A percentile compares a stretch with the other conserved stretches of the same genome.
phyloP scores from a whole-genome alignment of 2,329 filamentous ascomycete genomes.

The Botrytis medusae region DNA sequence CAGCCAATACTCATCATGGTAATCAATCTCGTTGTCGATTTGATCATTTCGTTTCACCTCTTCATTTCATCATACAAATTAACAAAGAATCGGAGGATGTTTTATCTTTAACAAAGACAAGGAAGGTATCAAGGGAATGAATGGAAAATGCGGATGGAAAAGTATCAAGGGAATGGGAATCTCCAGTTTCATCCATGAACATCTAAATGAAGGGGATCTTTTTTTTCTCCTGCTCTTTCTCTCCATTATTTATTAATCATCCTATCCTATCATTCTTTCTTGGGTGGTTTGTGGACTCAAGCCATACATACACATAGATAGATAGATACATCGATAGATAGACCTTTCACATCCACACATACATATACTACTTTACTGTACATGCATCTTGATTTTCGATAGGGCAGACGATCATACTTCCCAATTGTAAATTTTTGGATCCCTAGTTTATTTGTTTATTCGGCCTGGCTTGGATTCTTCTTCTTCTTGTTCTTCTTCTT shows the following conservation, averaged over 20 bases:
- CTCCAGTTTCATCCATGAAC: constrained; percentile 3
- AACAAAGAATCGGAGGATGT: not conserved
- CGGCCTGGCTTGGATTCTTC: not conserved
- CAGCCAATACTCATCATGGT: not conserved
- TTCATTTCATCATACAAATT: not conserved
- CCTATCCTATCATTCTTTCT: not conserved
- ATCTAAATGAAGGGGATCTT: not conserved
- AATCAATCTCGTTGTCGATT: not conserved
- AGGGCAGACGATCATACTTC: constrained; percentile 15
- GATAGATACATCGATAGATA: not conserved
- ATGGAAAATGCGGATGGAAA: not conserved
- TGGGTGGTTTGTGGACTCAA: not conserved
- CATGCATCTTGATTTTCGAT: constrained; percentile 13
- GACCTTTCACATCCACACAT: not conserved
- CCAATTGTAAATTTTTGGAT: not conserved
- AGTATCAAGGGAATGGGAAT: not conserved
- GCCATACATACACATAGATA: not conserved
- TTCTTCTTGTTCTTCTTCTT: too few species aligned
- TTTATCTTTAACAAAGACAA: not conserved
- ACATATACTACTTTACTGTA: not conserved
- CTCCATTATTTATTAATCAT: not conserved
- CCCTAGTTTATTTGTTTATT: not conserved
- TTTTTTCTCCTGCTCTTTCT: not conserved
- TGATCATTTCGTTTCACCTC: not conserved
- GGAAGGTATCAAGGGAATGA: not conserved